Conservation (phyloP, 148 eudicot genomes). For the Vaccinium vitisidaea region DNA sequence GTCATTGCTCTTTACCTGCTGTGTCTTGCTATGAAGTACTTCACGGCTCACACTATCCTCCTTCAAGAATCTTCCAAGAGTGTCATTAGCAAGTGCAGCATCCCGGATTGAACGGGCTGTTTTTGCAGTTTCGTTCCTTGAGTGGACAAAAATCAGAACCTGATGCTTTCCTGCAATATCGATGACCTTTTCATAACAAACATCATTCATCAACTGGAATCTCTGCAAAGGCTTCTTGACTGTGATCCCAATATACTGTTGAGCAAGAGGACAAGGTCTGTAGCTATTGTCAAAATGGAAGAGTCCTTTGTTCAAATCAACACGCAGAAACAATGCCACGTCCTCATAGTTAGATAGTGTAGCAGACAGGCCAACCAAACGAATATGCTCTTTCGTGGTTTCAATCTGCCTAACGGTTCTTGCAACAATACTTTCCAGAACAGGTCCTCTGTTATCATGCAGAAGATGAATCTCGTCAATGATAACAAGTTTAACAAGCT, state of each 20-base stretch:
- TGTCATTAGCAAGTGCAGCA: conserved; percentile 57
- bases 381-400: conserved; percentile 60
- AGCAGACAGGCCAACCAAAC: conserved; percentile 63
- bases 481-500: conserved; percentile 61
- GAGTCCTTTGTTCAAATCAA: conserved; percentile 47
- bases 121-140: conserved; percentile 67
- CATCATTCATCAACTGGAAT: conserved; percentile 66
- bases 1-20: conserved; percentile 59
- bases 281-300: conserved; percentile 63
- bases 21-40: conserved; percentile 46
- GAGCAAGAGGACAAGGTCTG: conserved; percentile 72
- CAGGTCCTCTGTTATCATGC: conserved; percentile 71
- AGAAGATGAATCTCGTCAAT: conserved; percentile 71
- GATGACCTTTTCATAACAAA: conserved; percentile 65
- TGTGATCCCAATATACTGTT: conserved; percentile 61
- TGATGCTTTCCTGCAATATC: conserved; percentile 60
- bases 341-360: conserved; percentile 66
- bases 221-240: conserved; percentile 67
- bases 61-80: conserved; percentile 51
- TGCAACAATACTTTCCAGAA: conserved; percentile 65
- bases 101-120: conserved; percentile 61
- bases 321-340: conserved; percentile 61
- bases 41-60: conserved; percentile 66
- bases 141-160: conserved; percentile 62
- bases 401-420: conserved; percentile 65